These are phyloP conservation scores for Colletotrichum sp. DNA, from an alignment of 2,329 filamentous ascomycete species.

Conservation along the genomic window DNA sequence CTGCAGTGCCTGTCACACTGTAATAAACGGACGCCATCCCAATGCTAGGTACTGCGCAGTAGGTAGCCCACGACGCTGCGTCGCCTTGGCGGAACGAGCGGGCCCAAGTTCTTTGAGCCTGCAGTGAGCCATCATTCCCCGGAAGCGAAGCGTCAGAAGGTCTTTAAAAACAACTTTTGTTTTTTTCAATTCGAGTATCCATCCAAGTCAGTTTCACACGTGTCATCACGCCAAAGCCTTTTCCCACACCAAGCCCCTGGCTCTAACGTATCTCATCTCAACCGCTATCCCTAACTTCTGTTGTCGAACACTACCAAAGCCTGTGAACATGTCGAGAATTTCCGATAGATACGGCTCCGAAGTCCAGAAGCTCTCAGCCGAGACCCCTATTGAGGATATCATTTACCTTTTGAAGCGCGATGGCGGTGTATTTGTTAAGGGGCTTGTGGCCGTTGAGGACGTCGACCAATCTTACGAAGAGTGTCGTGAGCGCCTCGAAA, in stretches of 20 bases:
- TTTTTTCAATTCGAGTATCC: background rate
- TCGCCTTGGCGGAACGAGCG: background rate
- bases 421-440: slow-evolving; percentile 7
- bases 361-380: background rate
- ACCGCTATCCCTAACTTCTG: background rate
- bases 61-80: background rate
- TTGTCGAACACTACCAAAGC: background rate
- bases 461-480: slow-evolving; percentile 4
- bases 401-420: slow-evolving; percentile 13
- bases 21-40: background rate
- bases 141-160: background rate
- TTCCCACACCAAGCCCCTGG: background rate
- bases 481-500: slow-evolving; percentile 9
- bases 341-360: slow-evolving; percentile 1
- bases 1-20: no score
- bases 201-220: background rate
- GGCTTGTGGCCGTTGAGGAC: background rate
- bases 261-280: background rate
- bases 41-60: background rate
- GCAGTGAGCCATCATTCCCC: background rate
- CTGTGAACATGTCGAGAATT: background rate
- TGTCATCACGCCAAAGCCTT: background rate
- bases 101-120: background rate
- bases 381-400: background rate
- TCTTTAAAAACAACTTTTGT: background rate